These are phyloP conservation scores for Pyrenula massariospora DNA, from an alignment of 495 filamentous ascomycete genomes.

Conservation along the genomic window DNA sequence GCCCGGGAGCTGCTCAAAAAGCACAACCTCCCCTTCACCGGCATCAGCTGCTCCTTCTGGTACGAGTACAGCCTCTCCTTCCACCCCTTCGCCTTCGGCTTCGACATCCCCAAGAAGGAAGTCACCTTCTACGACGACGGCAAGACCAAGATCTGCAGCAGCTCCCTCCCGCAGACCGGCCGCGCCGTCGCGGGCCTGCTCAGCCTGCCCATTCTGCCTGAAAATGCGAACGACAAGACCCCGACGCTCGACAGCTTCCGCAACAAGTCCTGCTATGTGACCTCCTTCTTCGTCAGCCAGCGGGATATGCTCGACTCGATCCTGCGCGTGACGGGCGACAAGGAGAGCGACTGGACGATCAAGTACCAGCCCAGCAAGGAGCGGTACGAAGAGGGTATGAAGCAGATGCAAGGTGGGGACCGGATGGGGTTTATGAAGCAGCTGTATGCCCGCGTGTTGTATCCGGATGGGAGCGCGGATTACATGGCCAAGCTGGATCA, in stretches of 20 bases:
- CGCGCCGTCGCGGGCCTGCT: conserved; percentile 31
- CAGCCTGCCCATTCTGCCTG: conserved; percentile 27
- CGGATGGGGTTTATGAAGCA: conserved; percentile 33
- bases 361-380: conserved; percentile 23
- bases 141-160: conserved; percentile 19
- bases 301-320: conserved; percentile 38
- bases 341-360: conserved; percentile 46
- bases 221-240: conserved; percentile 25
- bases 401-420: conserved; percentile 30
- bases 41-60: conserved; percentile 35
- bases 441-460: conserved; percentile 41
- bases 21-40: conserved; percentile 36
- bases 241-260: conserved; percentile 17
- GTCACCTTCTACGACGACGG: conserved; percentile 39
- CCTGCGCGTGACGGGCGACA: conserved; percentile 39
- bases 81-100: conserved; percentile 22
- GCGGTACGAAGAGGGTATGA: conserved; percentile 28
- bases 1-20: conserved; percentile 22
- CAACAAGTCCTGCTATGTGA: conserved; percentile 31
- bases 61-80: conserved; percentile 36
- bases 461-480: conserved; percentile 24
- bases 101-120: conserved; percentile 25
- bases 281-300: conserved; percentile 36
- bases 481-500: conserved; percentile 28
- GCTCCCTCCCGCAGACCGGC: conserved; percentile 33